Evolutionary conservation across 768 basidiomycete genomes (phyloP).

Genomic region (Calvatia gigantea): DNA sequence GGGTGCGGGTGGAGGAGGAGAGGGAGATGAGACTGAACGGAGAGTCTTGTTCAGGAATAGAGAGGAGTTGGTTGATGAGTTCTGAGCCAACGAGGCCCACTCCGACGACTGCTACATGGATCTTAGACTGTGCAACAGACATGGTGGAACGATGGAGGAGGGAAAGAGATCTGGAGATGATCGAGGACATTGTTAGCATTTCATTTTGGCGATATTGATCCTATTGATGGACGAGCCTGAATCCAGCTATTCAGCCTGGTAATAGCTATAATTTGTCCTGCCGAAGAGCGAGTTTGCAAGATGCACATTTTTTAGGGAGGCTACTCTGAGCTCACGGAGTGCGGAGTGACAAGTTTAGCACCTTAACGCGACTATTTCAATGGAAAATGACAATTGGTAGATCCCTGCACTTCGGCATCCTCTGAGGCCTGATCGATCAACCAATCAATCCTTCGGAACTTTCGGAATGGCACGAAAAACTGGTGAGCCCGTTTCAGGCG

Average conservation of each 20-base stretch:
- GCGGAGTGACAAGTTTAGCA: too few relatives aligned
- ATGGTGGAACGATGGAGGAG: slow-evolving; percentile 15
- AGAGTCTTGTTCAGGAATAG: slow-evolving; percentile 50
- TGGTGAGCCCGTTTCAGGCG: background rate
- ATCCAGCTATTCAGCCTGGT: too few relatives aligned
- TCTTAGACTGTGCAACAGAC: slow-evolving; percentile 20
- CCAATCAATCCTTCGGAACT: background rate
- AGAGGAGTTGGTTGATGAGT: slow-evolving; percentile 76
- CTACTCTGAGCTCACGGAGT: too few relatives aligned
- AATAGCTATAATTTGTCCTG: too few relatives aligned
- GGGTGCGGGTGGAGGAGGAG: slow-evolving; percentile 59
- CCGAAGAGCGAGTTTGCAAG: too few relatives aligned
- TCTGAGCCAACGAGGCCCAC: slow-evolving; percentile 91
- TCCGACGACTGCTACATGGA: slow-evolving; percentile 79
- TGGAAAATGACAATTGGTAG: background rate
- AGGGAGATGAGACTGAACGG: slow-evolving; percentile 67
- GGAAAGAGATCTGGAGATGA: slow-evolving; percentile 5
- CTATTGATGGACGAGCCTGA: slow-evolving; percentile 5
- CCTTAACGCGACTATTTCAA: too few relatives aligned
- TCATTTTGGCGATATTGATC: background rate
- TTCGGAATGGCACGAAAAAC: background rate
- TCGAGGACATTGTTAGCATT: background rate
- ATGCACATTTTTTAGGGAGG: too few relatives aligned
- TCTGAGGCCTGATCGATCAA: background rate
- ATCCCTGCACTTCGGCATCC: background rate